A percentile compares a stretch with the other conserved stretches of the same genome.
Evolutionary conservation across 1,139 yeast genomes (phyloP).

Genomic region (Geotrichum macrosporum): DNA sequence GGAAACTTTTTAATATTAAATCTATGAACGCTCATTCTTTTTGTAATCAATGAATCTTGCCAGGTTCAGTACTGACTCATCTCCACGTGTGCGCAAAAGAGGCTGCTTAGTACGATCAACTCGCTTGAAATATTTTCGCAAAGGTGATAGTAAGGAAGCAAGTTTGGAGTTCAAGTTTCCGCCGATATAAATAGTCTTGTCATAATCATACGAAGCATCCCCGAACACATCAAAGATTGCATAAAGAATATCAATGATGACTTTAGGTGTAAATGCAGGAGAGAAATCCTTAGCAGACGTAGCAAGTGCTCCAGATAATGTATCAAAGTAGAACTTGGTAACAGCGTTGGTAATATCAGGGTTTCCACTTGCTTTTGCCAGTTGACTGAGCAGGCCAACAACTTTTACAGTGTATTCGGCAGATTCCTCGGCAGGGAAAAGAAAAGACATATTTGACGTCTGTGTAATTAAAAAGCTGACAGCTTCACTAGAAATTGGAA

Average conservation of each 20-base stretch:
- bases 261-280: constrained; percentile 35
- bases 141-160: constrained; percentile 44
- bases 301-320: constrained; percentile 19
- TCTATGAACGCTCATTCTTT: constrained; percentile 38
- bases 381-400: constrained; percentile 51
- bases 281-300: constrained; percentile 29
- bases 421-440: constrained; percentile 26
- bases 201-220: constrained; percentile 66
- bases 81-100: constrained; percentile 58
- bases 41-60: constrained; percentile 78
- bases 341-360: constrained; percentile 42
- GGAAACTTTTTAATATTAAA: neutral
- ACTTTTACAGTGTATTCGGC: constrained; percentile 30
- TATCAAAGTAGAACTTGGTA: constrained; percentile 27
- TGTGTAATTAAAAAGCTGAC: constrained; percentile 25
- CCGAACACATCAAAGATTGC: constrained; percentile 73
- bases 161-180: constrained; percentile 49
- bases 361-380: constrained; percentile 47
- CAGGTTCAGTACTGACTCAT: constrained; percentile 63
- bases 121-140: constrained; percentile 52
- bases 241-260: constrained; percentile 59
- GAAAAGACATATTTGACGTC: constrained; percentile 18
- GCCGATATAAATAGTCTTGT: constrained; percentile 59
- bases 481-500: constrained; percentile 28
- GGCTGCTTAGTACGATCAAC: constrained; percentile 64